Evolutionary conservation across 805 yeast genomes (phyloP), one percentile per base, ranked within the genome.

Genomic region (Blastobotrys peoriensis): DNA sequence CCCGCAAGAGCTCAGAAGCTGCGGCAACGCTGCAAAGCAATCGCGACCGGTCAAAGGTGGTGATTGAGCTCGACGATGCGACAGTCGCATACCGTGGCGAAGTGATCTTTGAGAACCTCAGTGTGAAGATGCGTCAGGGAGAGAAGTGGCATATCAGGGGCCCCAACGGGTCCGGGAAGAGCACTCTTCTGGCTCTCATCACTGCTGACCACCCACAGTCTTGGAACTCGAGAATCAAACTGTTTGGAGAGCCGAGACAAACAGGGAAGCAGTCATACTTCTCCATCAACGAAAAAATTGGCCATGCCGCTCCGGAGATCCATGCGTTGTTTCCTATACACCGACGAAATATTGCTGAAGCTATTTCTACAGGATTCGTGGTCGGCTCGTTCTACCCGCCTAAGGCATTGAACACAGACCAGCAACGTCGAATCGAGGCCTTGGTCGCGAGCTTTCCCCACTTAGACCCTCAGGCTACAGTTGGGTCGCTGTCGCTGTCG

Each of bases 141-240:
- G 84, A 86, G 30, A 81, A 77, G 56, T 87, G 97, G 95, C 94
- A 93, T 59, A 71, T 91, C 23, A 68, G 83, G 45, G 98, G 98
- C 2, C 76, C 79, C 46, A 91, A 93, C 53, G 98, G 98, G 1
- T 75, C 94, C 0, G 98, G 98, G 0, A 91, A 91, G 61, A 85
- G 96, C 1, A 93, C 98, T 0, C 65, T 91, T 19, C 64, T 93
- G 13, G 78, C 97, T 2, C 62, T 93, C 38, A 70, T 91, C 22
- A 88, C 96, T 0, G 88, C 95, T 3, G 98, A 91, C 56, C 98
- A 91, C 60, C 98, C 98, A 1, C 96, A 91, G 64, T 81, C 96
- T 1, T 91, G 98, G 98, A 81, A 78, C 53, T 73, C 78, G 3
- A 76, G 74, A 18, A 72, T 93, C 18, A 63, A 67, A 5, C 68